A percentile compares a stretch with the other conserved stretches of the same genome.
These are phyloP conservation scores for Arxiozyma telluris DNA, from an alignment of 1,139 yeast species.

Conservation along the genomic window DNA sequence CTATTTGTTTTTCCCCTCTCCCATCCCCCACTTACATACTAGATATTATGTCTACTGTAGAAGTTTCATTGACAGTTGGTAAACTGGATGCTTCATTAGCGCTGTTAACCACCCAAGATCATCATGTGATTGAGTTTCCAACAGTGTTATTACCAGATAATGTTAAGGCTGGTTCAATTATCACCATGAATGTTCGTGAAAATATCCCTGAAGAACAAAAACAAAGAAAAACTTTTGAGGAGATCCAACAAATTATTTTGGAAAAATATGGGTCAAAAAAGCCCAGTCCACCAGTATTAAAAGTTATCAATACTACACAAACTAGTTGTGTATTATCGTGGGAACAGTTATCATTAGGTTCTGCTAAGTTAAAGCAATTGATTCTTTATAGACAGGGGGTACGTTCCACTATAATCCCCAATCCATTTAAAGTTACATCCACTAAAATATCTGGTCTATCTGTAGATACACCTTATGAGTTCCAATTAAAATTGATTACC, in stretches of 20 bases:
- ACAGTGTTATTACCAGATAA: conserved; percentile 85
- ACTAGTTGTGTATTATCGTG: conserved; percentile 92
- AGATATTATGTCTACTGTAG: conserved; percentile 20
- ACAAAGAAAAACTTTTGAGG: conserved; percentile 51
- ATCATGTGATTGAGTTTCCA: conserved; percentile 92
- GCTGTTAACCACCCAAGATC: conserved; percentile 79
- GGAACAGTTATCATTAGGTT: conserved; percentile 80
- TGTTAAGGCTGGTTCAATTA: conserved; percentile 89
- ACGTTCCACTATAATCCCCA: conserved; percentile 79
- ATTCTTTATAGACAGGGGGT: conserved; percentile 61
- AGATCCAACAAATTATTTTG: conserved; percentile 66
- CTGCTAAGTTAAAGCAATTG: conserved; percentile 69
- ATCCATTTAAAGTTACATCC: conserved; percentile 68
- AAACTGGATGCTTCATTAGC: conserved; percentile 94
- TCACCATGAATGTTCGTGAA: conserved; percentile 75
- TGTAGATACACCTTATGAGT: conserved; percentile 71
- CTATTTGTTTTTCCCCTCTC: background rate
- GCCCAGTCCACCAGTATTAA: conserved; percentile 68
- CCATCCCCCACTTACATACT: background rate
- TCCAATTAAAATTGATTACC: conserved; percentile 73
- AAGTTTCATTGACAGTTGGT: conserved; percentile 86
- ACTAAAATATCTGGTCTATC: conserved; percentile 89
- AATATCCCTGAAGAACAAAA: conserved; percentile 59
- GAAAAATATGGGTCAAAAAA: conserved; percentile 61
- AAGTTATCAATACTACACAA: conserved; percentile 74